Evolutionary conservation across 2,329 filamentous ascomycete species (phyloP).

Genomic region (Trichoderma harzianum): DNA sequence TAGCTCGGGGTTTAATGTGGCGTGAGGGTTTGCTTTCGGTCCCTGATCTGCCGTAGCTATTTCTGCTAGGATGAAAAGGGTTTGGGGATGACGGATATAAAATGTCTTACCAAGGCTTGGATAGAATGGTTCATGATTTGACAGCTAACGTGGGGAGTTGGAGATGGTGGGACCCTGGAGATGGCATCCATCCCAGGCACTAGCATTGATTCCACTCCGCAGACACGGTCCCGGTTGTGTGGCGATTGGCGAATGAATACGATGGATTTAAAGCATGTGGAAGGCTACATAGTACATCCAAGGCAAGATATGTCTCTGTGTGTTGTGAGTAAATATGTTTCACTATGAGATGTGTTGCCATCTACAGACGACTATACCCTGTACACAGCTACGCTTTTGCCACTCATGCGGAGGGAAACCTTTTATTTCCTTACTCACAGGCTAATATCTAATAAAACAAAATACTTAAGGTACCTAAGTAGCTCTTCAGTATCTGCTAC

Average conservation of each 20-base stretch:
- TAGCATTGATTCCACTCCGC: not conserved
- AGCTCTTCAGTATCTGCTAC: no score
- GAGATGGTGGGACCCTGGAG: not conserved
- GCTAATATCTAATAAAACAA: no score
- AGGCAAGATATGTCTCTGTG: not conserved
- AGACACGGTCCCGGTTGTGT: not conserved
- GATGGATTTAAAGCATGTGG: not conserved
- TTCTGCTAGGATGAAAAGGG: not conserved
- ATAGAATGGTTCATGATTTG: not conserved
- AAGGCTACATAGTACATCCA: not conserved
- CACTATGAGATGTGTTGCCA: not conserved
- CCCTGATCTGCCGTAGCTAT: not conserved
- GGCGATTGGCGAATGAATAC: not conserved
- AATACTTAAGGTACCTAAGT: no score
- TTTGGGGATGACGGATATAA: not conserved
- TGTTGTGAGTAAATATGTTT: not conserved
- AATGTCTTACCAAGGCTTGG: not conserved
- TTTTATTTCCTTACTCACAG: not conserved
- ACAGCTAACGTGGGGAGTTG: not conserved
- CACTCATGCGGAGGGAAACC: not conserved
- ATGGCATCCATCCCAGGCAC: not conserved
- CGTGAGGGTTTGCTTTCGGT: not conserved
- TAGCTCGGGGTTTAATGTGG: not conserved
- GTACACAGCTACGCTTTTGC: not conserved
- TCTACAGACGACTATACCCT: not conserved